A percentile compares a stretch with the other conserved stretches of the same genome.
phyloP scores from a whole-genome alignment of 73 alveolate genomes.

The Halteria grandinella region DNA sequence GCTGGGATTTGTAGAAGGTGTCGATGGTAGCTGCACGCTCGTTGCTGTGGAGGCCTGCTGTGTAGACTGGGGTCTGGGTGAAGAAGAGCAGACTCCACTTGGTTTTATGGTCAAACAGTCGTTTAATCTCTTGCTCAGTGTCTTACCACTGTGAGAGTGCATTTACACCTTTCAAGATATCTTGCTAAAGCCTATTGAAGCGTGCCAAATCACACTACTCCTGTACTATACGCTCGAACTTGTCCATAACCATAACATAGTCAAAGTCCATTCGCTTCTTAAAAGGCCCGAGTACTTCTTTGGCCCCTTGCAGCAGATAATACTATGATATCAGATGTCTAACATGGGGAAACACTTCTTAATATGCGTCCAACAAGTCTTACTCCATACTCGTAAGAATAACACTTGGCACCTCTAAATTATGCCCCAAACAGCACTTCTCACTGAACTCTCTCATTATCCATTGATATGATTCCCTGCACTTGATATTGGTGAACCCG shows the following conservation, averaged over 20 bases:
- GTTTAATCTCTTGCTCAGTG: conserved; percentile 14
- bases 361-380: conserved; percentile 23
- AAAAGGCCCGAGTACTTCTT: conserved; percentile 31
- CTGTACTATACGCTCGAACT: conserved; percentile 20
- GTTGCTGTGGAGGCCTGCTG: conserved; percentile 45
- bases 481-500: conserved; percentile 30
- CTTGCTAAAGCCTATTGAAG: conserved; percentile 10
- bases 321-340: conserved; percentile 9
- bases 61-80: too few species aligned
- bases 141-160: background rate
- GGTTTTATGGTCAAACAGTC: conserved; percentile 3
- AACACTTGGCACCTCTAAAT: background rate
- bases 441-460: background rate
- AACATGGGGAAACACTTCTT: background rate
- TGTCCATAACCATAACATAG: conserved; percentile 10
- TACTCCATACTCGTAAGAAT: conserved; percentile 27
- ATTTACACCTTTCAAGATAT: conserved; percentile 11
- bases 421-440: background rate
- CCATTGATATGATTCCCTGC: conserved; percentile 30
- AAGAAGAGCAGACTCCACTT: conserved; percentile 28
- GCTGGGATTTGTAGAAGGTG: conserved; percentile 33
- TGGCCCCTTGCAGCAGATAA: conserved; percentile 17
- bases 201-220: conserved; percentile 25
- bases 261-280: conserved; percentile 54
- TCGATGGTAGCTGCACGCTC: conserved; percentile 49